These are phyloP conservation scores for Fusarium pseudocircinatum DNA, from an alignment of 2,329 filamentous ascomycete species.

Conservation along the genomic window DNA sequence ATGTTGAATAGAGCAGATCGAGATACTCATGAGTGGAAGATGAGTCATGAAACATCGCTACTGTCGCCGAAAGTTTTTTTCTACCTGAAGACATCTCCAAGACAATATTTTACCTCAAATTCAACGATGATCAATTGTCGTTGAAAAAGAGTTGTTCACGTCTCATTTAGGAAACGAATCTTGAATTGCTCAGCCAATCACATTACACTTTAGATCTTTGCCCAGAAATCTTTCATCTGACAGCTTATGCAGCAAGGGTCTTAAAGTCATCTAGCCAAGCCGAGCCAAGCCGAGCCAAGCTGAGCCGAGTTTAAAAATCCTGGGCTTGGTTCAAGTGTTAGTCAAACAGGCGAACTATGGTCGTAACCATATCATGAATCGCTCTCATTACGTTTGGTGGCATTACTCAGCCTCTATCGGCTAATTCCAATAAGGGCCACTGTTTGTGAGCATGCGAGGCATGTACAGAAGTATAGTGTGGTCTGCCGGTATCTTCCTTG, in stretches of 20 bases:
- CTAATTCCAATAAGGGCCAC: not conserved
- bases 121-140: constrained; percentile 1
- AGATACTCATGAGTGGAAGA: not conserved
- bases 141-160: constrained; percentile 29
- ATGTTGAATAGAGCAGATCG: not conserved
- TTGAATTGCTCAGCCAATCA: constrained; percentile 26
- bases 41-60: not conserved
- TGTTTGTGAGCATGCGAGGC: not conserved
- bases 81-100: not conserved
- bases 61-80: no score
- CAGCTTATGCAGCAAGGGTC: constrained; percentile 30
- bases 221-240: constrained; percentile 13
- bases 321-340: not conserved
- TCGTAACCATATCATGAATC: not conserved
- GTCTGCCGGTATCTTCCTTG: not conserved
- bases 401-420: constrained; percentile 4
- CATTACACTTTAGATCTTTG: not conserved
- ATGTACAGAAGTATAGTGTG: not conserved
- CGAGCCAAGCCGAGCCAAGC: constrained; percentile 5
- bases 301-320: constrained; percentile 4
- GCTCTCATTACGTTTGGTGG: not conserved
- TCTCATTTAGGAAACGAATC: constrained; percentile 17
- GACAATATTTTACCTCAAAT: not conserved
- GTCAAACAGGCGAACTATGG: not conserved
- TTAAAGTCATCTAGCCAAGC: constrained; percentile 9